Base-by-base conservation (phyloP, 208 protist genomes). In the Trypanosoma congolense region DNA sequence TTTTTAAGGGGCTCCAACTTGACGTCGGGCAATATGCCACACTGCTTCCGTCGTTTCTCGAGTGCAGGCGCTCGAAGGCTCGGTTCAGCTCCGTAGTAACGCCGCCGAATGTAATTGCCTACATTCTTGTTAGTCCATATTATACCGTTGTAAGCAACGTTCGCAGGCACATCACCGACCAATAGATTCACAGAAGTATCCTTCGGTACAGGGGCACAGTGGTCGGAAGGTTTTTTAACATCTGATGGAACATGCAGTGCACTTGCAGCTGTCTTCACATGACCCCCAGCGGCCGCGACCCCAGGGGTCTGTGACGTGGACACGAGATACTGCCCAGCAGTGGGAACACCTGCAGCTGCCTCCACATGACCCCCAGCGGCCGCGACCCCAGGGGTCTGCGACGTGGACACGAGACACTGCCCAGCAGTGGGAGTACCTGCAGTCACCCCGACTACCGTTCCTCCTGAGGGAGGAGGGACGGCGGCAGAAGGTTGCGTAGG, bases 111-210 rank as follows among this genome's bases (percentile, higher is more conserved):
- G 68, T 93, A 93, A 65, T 87, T 79, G 26, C 82, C 82, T 2
- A 93, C 86, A 53, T 93, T 82, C 16, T 83, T 83, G 64, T 93
- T 93, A 4, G 77, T 83, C 83, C 86, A 93, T 40, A 59, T 52
- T 10, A 86, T 50, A 0, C 62, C 65, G 33, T 65, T 50, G 47
- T 64, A 67, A 29, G 33, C n/a, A 8, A n/a, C 54, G 16, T 33
- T 26, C 26, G 43, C 54, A 40, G 28, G 30, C 4, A 38, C 42
- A n/a, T 56, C 22, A 16, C 40, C 67, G 1, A 40, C 52, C 25
- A 45, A 55, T 14, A n/a, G n/a, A n/a, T n/a, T n/a, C n/a, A n/a
- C n/a, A n/a, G n/a, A n/a, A n/a, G n/a, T n/a, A n/a, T n/a, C n/a
- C n/a, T n/a, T n/a, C n/a, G n/a, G n/a, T n/a, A n/a, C n/a, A n/a